These are phyloP conservation scores for Plantago elongata DNA, from an alignment of 257 asterid species.

Conservation along the genomic window DNA sequence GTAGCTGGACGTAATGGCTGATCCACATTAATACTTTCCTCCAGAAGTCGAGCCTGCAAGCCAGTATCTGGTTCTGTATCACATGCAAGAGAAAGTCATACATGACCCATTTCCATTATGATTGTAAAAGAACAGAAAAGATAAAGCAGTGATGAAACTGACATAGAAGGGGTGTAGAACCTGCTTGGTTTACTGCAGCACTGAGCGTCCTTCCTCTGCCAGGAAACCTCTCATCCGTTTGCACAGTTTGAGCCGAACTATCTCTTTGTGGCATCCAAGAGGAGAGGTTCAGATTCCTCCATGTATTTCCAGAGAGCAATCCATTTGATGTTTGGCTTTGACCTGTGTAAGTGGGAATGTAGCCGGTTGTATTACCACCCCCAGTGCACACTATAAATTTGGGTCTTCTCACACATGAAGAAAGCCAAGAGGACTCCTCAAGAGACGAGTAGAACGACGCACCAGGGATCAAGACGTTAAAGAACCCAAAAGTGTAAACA, in stretches of 20 bases:
- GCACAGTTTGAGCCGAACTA: constrained; percentile 41
- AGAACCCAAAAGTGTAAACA: constrained; percentile 50
- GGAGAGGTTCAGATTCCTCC: constrained; percentile 65
- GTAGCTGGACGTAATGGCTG: constrained; percentile 36
- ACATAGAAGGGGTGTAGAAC: constrained; percentile 18
- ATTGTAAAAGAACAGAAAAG: neutral
- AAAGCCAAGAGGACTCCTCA: constrained; percentile 48
- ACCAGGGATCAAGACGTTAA: constrained; percentile 48
- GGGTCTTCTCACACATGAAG: constrained; percentile 49
- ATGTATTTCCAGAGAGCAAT: constrained; percentile 58
- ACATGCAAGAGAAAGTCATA: neutral
- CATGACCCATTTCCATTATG: neutral
- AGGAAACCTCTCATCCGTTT: constrained; percentile 53
- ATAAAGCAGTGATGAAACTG: neutral
- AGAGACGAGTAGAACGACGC: constrained; percentile 50
- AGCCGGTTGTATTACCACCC: constrained; percentile 45
- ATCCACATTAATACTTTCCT: constrained; percentile 35
- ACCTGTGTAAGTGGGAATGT: constrained; percentile 58
- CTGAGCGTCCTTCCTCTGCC: constrained; percentile 75
- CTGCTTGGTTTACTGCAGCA: constrained; percentile 41
- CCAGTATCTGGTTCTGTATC: constrained; percentile 44
- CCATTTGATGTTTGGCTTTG: constrained; percentile 69
- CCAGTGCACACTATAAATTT: constrained; percentile 54
- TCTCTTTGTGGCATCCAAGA: constrained; percentile 83
- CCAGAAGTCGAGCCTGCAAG: constrained; percentile 76